Evolutionary conservation across 1,139 yeast genomes (phyloP), one percentile per base, ranked within the genome.

Genomic region (Meyerozyma carpophila): DNA sequence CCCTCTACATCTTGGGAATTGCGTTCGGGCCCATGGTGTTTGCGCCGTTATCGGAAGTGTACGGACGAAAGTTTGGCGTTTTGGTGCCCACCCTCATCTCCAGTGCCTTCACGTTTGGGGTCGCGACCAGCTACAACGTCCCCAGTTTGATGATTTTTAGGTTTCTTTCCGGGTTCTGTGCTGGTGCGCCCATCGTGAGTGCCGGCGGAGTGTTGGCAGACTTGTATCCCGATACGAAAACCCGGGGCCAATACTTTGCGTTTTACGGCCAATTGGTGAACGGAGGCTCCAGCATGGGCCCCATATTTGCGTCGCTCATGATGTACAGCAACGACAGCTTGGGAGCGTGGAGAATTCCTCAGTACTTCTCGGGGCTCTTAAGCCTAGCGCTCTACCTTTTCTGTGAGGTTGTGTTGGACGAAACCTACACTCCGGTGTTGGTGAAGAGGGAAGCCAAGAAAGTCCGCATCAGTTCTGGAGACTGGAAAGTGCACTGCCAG

Each of bases 1-100:
- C 70, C 3, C 47, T 67, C 42, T 68, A 66, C 47, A 71, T 68
- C 11, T 53, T 68, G 36, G 74, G 73, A 8, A 68, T 67, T 46
- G 74, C 70, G 36, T 41, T 65, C 16, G 74, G 73, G 3, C 73
- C 73, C 10, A 58, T 68, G 64, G 48, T 67, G 11, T 64, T 64
- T 42, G 61, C 68, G 21, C 75, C 74, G 5, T 48, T 68, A 47
- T 59, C 70, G 9, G 75, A 69, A 50, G 58, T 27, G 5, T 27
- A 27, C 29, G 29, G 29, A 10, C 5, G 29, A 27, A 27, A 27
- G 13, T 27, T 27, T 11, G 29, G 29, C 29, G 29, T 27, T 10
- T n/a, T 27, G 13, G 29, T 27, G 13, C 29, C 29, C 29, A 27
- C 29, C 5, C 29, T 27, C 29, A 27, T 27, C 6, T 27, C 29